Evolutionary conservation across 495 filamentous ascomycete species (phyloP).

Genomic region (Lasiosphaeris hirsuta): DNA sequence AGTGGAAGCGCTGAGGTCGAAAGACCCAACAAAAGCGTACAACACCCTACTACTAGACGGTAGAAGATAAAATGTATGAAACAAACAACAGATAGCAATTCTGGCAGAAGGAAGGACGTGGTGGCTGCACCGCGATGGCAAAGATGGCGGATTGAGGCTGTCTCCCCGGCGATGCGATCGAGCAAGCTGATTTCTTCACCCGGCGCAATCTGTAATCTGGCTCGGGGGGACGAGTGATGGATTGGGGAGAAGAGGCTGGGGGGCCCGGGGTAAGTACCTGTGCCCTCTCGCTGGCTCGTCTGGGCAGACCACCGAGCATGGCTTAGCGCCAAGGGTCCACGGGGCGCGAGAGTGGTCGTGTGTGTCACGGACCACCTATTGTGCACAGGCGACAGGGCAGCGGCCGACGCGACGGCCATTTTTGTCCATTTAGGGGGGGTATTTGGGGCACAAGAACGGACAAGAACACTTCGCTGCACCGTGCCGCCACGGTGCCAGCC

Average conservation of each 20-base stretch:
- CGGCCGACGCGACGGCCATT: too few species aligned
- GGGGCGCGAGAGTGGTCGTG: too few species aligned
- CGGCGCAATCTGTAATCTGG: slow-evolving; percentile 24
- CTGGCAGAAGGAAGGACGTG: slow-evolving; percentile 2
- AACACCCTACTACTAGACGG: not conserved
- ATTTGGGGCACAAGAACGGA: not conserved
- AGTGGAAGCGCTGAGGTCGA: not conserved
- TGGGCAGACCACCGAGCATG: slow-evolving; percentile 21
- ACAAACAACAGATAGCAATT: not conserved
- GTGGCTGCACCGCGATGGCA: not conserved
- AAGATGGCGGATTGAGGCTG: slow-evolving; percentile 1
- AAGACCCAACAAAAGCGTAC: not conserved
- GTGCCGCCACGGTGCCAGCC: not conserved
- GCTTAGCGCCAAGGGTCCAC: slow-evolving; percentile 20
- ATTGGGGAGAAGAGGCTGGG: slow-evolving; percentile 27
- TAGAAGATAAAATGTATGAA: not conserved
- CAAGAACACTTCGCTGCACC: slow-evolving; percentile 2
- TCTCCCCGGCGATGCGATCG: slow-evolving; percentile 21
- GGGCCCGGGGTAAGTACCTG: slow-evolving; percentile 23
- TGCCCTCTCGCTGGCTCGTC: slow-evolving; percentile 12
- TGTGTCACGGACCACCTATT: slow-evolving; percentile 23
- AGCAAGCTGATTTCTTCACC: slow-evolving; percentile 14
- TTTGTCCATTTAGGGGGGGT: too few species aligned
- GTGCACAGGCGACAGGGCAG: too few species aligned
- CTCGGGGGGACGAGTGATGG: slow-evolving; percentile 22